Evolutionary conservation across 2,329 filamentous ascomycete genomes (phyloP).

Genomic region (Fusarium subtropicale): DNA sequence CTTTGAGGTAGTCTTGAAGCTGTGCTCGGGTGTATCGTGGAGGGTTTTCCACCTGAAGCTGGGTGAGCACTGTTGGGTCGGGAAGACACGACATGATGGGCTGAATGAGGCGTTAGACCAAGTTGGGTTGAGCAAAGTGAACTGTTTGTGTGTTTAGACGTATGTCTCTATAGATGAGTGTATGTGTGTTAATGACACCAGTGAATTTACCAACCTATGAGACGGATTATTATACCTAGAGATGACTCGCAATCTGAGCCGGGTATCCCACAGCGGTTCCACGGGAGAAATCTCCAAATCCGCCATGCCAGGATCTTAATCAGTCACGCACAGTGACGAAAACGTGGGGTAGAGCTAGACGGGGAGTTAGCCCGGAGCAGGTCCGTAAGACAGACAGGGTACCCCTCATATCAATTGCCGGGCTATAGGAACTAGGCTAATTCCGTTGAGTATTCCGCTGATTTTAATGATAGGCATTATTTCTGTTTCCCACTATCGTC

Average conservation of each 20-base stretch:
- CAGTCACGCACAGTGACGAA: not conserved
- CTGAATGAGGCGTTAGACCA: fast-evolving
- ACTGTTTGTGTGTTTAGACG: not conserved
- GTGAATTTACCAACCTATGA: not conserved
- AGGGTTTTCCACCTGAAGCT: not conserved
- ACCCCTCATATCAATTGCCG: not conserved
- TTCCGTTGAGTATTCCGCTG: too few relatives aligned
- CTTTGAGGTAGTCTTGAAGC: not conserved
- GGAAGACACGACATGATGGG: not conserved
- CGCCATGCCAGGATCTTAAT: not conserved
- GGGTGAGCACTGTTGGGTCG: not conserved
- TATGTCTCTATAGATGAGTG: too few relatives aligned
- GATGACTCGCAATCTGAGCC: not conserved
- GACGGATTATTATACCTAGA: not conserved
- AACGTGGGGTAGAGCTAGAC: not conserved
- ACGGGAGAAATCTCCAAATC: not conserved
- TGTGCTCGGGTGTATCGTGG: not conserved
- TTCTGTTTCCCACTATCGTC: too few relatives aligned
- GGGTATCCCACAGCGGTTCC: not conserved
- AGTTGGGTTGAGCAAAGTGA: fast-evolving
- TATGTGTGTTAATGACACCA: not conserved
- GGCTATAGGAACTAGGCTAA: not conserved
- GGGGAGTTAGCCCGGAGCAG: not conserved
- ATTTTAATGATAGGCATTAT: too few relatives aligned
- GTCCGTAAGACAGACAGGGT: not conserved